phyloP scores from a whole-genome alignment of 352 stramenopile species.

The Phytophthora tubulina region DNA sequence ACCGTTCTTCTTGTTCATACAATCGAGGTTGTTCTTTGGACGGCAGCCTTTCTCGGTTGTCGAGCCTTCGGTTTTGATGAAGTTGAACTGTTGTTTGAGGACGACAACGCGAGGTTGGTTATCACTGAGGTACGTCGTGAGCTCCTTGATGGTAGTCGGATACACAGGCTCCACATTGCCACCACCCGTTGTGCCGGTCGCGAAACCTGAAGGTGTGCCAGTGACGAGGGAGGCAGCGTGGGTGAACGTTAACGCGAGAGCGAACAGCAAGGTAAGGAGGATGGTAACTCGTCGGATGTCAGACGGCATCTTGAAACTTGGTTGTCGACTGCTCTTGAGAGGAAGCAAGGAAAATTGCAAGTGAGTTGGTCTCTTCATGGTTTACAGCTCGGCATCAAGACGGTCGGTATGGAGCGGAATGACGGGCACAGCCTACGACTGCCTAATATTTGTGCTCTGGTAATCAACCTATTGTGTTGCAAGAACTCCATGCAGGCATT shows the following conservation, averaged over 20 bases:
- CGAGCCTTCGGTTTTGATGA: constrained; percentile 48
- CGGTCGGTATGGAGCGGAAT: neutral
- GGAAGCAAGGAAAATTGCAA: constrained; percentile 13
- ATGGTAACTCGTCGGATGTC: neutral
- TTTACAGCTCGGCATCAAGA: neutral
- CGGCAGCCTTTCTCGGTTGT: constrained; percentile 55
- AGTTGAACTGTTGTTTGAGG: constrained; percentile 56
- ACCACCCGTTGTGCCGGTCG: constrained; percentile 48
- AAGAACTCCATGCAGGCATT: no score
- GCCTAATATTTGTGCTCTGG: neutral
- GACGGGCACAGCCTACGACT: neutral
- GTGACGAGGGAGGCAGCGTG: constrained; percentile 4
- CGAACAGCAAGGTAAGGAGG: neutral
- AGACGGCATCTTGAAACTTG: constrained; percentile 1
- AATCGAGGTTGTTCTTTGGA: constrained; percentile 44
- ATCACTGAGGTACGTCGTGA: constrained; percentile 47
- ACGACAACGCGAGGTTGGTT: constrained; percentile 49
- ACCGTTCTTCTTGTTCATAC: constrained; percentile 59
- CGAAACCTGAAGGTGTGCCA: constrained; percentile 23
- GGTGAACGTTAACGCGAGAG: neutral
- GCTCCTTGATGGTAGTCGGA: constrained; percentile 50
- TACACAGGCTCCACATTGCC: constrained; percentile 43
- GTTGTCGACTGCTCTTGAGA: constrained; percentile 5
- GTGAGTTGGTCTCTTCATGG: neutral
- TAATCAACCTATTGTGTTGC: no score